Evolutionary conservation across 2,329 filamentous ascomycete species (phyloP).

Genomic region (Aspergillus eucalypticola): DNA sequence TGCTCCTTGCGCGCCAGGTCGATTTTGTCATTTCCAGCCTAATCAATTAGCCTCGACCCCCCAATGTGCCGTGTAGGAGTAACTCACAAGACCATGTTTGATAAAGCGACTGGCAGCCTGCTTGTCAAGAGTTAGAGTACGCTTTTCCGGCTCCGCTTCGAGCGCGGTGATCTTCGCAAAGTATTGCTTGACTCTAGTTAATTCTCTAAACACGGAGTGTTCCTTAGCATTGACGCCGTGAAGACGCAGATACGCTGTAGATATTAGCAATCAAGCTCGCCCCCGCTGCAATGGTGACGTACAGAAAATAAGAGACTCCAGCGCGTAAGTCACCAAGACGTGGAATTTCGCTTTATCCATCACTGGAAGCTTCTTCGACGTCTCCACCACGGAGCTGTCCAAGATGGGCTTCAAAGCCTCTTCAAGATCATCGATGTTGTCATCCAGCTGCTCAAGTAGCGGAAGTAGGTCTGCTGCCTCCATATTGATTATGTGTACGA

Average conservation of each 20-base stretch:
- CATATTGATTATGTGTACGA: slow-evolving; percentile 41
- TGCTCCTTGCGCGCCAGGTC: slow-evolving; percentile 53
- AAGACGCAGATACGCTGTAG: slow-evolving; percentile 70
- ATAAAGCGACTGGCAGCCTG: slow-evolving; percentile 79
- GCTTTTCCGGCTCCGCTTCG: slow-evolving; percentile 63
- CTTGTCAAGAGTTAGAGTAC: slow-evolving; percentile 66
- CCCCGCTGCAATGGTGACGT: slow-evolving; percentile 31
- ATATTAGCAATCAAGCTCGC: slow-evolving; percentile 15
- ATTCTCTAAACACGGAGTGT: slow-evolving; percentile 81
- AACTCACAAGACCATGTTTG: slow-evolving; percentile 71
- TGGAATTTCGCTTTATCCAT: slow-evolving; percentile 94
- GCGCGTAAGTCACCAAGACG: slow-evolving; percentile 80
- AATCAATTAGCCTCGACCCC: slow-evolving; percentile 19
- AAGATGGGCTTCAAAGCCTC: slow-evolving; percentile 73
- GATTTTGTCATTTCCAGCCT: slow-evolving; percentile 54
- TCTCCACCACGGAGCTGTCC: slow-evolving; percentile 62
- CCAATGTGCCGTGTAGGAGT: neutral
- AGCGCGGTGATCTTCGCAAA: slow-evolving; percentile 84
- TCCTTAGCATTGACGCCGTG: slow-evolving; percentile 78
- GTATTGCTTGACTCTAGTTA: slow-evolving; percentile 84
- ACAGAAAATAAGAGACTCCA: slow-evolving; percentile 91
- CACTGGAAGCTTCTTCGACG: slow-evolving; percentile 78
- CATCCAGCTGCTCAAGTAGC: slow-evolving; percentile 71
- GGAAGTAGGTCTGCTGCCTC: slow-evolving; percentile 62
- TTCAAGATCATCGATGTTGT: slow-evolving; percentile 77